Conservation (phyloP, 805 yeast genomes). For the Metschnikowia lunata region DNA sequence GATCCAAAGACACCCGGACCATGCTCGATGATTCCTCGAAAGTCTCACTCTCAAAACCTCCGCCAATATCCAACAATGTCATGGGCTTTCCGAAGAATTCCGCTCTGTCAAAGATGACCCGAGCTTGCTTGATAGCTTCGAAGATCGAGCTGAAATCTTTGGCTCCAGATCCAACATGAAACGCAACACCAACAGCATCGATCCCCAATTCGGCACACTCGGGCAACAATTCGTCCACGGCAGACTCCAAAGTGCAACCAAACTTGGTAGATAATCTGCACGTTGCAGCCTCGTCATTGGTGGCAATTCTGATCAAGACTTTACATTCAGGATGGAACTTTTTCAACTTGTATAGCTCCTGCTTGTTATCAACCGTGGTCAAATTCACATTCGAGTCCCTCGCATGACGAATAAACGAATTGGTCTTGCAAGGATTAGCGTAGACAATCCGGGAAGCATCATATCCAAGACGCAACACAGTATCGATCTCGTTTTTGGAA, state of each 20-base stretch:
- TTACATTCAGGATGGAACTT: conserved; percentile 64
- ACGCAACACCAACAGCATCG: conserved; percentile 78
- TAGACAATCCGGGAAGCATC: conserved; percentile 67
- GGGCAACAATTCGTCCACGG: conserved; percentile 50
- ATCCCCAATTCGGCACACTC: conserved; percentile 59
- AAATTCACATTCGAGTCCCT: conserved; percentile 49
- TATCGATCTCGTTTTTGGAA: conserved; percentile 75
- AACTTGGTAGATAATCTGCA: conserved; percentile 85
- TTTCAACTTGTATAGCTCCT: conserved; percentile 73
- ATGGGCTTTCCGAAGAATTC: conserved; percentile 41
- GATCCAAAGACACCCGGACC: conserved; percentile 51
- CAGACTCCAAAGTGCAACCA: conserved; percentile 66
- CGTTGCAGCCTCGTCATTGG: conserved; percentile 84
- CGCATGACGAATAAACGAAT: conserved; percentile 75
- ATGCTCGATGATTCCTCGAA: conserved; percentile 58
- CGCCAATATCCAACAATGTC: conserved; percentile 79
- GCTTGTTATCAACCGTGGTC: conserved; percentile 87
- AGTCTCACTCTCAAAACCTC: conserved; percentile 72
- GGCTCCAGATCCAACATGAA: conserved; percentile 96
- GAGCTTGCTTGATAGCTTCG: conserved; percentile 71
- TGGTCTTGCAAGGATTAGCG: conserved; percentile 94
- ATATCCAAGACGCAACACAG: conserved; percentile 58
- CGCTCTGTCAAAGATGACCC: conserved; percentile 61
- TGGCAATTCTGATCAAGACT: conserved; percentile 73
- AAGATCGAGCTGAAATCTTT: conserved; percentile 61